phyloP scores from a whole-genome alignment of 257 asterid genomes.

The Apocynum venetum region DNA sequence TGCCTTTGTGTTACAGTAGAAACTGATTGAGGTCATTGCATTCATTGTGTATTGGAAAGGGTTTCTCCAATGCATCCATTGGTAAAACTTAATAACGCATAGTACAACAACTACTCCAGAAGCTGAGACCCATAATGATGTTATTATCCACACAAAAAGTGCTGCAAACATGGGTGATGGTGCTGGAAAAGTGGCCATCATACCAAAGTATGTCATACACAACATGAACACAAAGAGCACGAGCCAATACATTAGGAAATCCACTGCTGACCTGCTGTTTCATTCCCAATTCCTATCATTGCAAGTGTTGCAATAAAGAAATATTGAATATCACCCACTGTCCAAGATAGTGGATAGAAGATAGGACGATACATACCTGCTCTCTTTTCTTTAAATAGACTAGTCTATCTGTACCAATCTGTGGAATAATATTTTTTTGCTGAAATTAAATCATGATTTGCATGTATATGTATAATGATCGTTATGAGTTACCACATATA shows the following conservation, averaged over 20 bases:
- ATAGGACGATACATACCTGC: constrained; percentile 16
- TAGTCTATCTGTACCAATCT: constrained; percentile 17
- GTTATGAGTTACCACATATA: constrained; percentile 4
- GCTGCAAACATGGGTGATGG: constrained; percentile 12
- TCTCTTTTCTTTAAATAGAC: constrained; percentile 16
- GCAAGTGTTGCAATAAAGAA: constrained; percentile 12
- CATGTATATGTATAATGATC: constrained; percentile 17
- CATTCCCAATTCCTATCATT: constrained; percentile 18
- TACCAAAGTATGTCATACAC: constrained; percentile 10
- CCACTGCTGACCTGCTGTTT: constrained; percentile 11
- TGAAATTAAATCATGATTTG: constrained; percentile 14
- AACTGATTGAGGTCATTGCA: constrained; percentile 15
- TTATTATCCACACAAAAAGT: constrained; percentile 10
- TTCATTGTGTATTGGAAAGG: constrained; percentile 15
- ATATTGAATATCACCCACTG: constrained; percentile 11
- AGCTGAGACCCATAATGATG: constrained; percentile 16
- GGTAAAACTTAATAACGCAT: neutral
- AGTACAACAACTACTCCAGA: constrained; percentile 13
- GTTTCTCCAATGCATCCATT: constrained; percentile 14
- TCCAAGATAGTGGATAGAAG: constrained; percentile 15
- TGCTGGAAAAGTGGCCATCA: constrained; percentile 18
- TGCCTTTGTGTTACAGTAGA: constrained; percentile 10
- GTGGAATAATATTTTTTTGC: constrained; percentile 16
- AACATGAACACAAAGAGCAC: constrained; percentile 7
- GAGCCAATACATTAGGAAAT: constrained; percentile 11